Evolutionary conservation across 2,329 filamentous ascomycete species (phyloP), one percentile per base, ranked within the genome.

Genomic region (Pseudogymnoascus sp.): DNA sequence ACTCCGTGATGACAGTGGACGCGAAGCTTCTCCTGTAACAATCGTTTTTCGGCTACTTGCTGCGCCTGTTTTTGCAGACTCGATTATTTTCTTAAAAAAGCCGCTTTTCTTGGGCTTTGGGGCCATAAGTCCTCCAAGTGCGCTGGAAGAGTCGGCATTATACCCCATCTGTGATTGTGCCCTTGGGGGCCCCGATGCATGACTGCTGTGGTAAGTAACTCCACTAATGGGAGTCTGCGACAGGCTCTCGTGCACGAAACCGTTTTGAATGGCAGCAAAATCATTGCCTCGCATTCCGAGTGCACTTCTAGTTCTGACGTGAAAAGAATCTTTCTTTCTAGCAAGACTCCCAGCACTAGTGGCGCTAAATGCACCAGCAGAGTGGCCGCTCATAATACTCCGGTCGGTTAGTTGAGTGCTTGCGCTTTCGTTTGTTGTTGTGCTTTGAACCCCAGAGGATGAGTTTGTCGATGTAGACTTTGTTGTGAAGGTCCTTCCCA

Each of bases 321-420:
- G 75, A 71, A 71, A 52, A 14, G 67, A 67, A 61, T 75, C 75
- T 67, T 88, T 88, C 71, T 90, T 89, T 65, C 93, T 86, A 31
- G 92, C 93, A 67, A 96, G 85, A 75, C 93, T 97, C 61, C 93
- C 95, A 14, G 95, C 95, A 75, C 95, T 97, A 14, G 95, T 97
- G 60, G 92, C 90, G 74, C 93, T 97, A 75, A 97, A 91, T 11
- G 84, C 93, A 60, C 93, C 88, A 0, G 95, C 95, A 61, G 95
- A 97, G 61, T 85, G 83, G 2, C 93, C 95, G 73, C 93, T 97
- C 93, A 97, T 97, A 45, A 99, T 75, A 70, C 91, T 97, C 69
- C 88, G 86, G 68, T 88, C 87, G 14, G 91, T 97, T 72, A 86
- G 87, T 68, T 90, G 86, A 0, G 89, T 93, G 66, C 88, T 90